Evolutionary conservation across 148 eudicot species (phyloP).

Genomic region (Pouteria glomerata): DNA sequence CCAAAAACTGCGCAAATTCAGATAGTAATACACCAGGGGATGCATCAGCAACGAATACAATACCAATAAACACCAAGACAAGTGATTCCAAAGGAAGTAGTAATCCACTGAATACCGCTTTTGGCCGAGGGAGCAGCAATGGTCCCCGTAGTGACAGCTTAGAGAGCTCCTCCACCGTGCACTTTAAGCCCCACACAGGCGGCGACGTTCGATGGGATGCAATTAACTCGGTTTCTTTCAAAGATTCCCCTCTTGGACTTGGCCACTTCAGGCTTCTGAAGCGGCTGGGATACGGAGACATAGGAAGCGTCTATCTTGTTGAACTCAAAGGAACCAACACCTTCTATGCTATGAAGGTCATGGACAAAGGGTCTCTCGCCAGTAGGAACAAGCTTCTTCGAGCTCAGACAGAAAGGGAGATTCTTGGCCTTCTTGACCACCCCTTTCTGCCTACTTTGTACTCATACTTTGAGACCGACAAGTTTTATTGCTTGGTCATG

Average conservation of each 20-base stretch:
- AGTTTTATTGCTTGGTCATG: constrained; percentile 88
- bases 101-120: constrained; percentile 1
- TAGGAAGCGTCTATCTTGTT: constrained; percentile 85
- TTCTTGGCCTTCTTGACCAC: constrained; percentile 82
- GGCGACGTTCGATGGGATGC: constrained; percentile 84
- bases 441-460: constrained; percentile 87
- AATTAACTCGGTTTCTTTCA: constrained; percentile 39
- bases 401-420: constrained; percentile 86
- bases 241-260: constrained; percentile 59
- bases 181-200: constrained; percentile 81
- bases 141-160: constrained; percentile 52
- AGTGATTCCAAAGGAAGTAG: constrained; percentile 11
- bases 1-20: constrained; percentile 5
- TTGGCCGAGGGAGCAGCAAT: constrained; percentile 15
- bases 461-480: constrained; percentile 77
- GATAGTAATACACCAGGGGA: constrained; percentile 10
- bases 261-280: constrained; percentile 68
- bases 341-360: constrained; percentile 84
- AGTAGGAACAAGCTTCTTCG: constrained; percentile 78
- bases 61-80: constrained; percentile 10
- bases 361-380: constrained; percentile 82
- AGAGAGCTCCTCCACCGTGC: constrained; percentile 52
- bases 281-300: constrained; percentile 84
- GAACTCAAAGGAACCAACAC: constrained; percentile 62
- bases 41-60: background rate